A percentile compares a stretch with the other conserved stretches of the same genome.
phyloP scores from a whole-genome alignment of 2,329 filamentous ascomycete species.

The Claviceps sp. region DNA sequence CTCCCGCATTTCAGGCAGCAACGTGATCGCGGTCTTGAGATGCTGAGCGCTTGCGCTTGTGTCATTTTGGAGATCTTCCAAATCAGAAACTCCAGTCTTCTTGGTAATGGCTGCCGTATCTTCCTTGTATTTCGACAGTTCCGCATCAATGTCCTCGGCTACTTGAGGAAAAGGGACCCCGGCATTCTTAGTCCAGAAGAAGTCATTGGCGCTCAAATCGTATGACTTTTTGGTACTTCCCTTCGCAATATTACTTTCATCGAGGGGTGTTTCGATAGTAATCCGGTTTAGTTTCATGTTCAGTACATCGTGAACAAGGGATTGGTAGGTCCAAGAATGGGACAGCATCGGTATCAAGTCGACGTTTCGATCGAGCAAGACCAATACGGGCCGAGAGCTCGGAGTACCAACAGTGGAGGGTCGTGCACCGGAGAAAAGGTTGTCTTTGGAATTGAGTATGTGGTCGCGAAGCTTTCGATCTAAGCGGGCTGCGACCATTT shows the following conservation, averaged over 20 bases:
- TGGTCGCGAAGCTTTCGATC: slow-evolving; percentile 94
- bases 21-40: slow-evolving; percentile 86
- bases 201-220: slow-evolving; percentile 79
- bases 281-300: slow-evolving; percentile 70
- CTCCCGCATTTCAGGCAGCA: slow-evolving; percentile 82
- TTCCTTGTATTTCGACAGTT: slow-evolving; percentile 88
- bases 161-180: slow-evolving; percentile 86
- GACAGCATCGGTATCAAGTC: slow-evolving; percentile 98
- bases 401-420: slow-evolving; percentile 46
- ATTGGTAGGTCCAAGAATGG: slow-evolving; percentile 75
- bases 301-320: slow-evolving; percentile 56
- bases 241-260: slow-evolving; percentile 62
- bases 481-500: slow-evolving; percentile 86
- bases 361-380: slow-evolving; percentile 90
- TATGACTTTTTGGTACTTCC: slow-evolving; percentile 78
- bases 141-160: slow-evolving; percentile 87
- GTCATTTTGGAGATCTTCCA: slow-evolving; percentile 87
- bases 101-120: slow-evolving; percentile 89
- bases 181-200: slow-evolving; percentile 93
- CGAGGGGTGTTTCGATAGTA: slow-evolving; percentile 71
- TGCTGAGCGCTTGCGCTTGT: slow-evolving; percentile 83
- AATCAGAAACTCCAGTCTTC: slow-evolving; percentile 82
- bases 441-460: slow-evolving; percentile 94
- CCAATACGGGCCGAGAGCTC: slow-evolving; percentile 70
- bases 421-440: slow-evolving; percentile 69